Percentiles rank a stretch among this genome's conserved stretches.
phyloP scores from a whole-genome alignment of 2,329 filamentous ascomycete species.

The Daldinia sp. region DNA sequence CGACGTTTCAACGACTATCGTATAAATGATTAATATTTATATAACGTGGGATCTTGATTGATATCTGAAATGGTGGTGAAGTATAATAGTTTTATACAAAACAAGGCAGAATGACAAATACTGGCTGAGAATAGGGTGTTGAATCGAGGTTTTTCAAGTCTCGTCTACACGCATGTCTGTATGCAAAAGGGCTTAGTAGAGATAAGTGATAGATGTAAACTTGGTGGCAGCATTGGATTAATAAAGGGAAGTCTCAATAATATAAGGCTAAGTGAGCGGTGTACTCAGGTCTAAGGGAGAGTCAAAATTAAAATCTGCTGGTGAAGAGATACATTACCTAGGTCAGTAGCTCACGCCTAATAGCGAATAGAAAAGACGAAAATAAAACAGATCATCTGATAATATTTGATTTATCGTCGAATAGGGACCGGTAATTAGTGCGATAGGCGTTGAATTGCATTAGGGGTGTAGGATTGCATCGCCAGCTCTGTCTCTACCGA shows the following conservation, averaged over 20 bases:
- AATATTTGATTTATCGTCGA: not conserved
- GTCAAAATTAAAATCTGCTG: not conserved
- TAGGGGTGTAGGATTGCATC: not conserved
- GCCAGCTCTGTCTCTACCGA: not conserved
- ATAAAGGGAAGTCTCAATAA: not conserved
- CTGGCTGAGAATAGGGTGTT: not conserved
- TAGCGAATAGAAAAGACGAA: not conserved
- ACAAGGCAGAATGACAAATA: not conserved
- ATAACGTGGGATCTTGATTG: not conserved
- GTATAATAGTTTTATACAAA: not conserved
- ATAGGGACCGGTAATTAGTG: not conserved
- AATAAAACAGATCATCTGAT: not conserved
- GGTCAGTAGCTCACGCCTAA: not conserved
- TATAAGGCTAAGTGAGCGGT: not conserved
- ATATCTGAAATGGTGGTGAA: not conserved
- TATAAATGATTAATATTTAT: not conserved
- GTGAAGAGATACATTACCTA: not conserved
- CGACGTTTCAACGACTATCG: not conserved
- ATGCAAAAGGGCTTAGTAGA: no score
- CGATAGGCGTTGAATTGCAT: not conserved
- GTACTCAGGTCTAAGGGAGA: not conserved
- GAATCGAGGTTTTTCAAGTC: not conserved
- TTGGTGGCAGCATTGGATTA: no score
- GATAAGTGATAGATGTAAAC: no score
- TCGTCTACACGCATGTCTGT: not conserved